These are phyloP conservation scores for Arabidopsis lyrata DNA, from an alignment of 441 rosid genomes.

Conservation along the genomic window DNA sequence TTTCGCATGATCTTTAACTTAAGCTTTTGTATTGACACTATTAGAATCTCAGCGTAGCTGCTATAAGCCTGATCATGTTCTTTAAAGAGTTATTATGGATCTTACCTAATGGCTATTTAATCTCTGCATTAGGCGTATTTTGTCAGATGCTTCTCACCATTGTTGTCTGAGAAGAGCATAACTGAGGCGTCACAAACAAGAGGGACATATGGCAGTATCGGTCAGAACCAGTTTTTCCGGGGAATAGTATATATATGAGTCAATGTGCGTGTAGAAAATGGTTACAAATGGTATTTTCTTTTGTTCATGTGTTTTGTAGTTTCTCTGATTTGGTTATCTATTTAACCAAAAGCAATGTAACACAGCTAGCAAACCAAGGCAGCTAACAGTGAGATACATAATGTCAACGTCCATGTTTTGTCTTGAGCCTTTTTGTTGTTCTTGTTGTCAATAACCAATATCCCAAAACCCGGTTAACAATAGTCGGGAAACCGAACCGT, in stretches of 20 bases:
- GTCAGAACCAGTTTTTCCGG: constrained; percentile 22
- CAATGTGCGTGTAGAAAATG: constrained; percentile 32
- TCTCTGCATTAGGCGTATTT: constrained; percentile 25
- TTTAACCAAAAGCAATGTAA: constrained; percentile 25
- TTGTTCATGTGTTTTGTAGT: constrained; percentile 23
- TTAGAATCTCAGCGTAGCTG: constrained; percentile 10
- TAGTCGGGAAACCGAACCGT: neutral
- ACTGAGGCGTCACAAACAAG: constrained; percentile 20
- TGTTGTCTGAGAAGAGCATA: constrained; percentile 42
- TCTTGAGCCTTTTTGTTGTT: neutral
- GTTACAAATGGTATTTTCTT: constrained; percentile 14
- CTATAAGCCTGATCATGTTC: constrained; percentile 6
- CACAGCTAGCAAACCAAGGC: constrained; percentile 1
- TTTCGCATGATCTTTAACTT: constrained; percentile 5
- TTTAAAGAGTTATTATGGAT: constrained; percentile 9
- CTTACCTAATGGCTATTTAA: constrained; percentile 25
- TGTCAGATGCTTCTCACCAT: constrained; percentile 36
- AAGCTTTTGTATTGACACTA: neutral
- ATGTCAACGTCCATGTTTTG: neutral
- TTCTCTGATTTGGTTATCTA: constrained; percentile 11
- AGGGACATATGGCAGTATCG: constrained; percentile 11
- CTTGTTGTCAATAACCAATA: neutral
- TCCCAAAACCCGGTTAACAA: constrained; percentile 9
- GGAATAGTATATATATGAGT: constrained; percentile 20
- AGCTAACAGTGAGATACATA: neutral